Evolutionary conservation across 306 rosid species (phyloP).

Genomic region (Sindora glabra): DNA sequence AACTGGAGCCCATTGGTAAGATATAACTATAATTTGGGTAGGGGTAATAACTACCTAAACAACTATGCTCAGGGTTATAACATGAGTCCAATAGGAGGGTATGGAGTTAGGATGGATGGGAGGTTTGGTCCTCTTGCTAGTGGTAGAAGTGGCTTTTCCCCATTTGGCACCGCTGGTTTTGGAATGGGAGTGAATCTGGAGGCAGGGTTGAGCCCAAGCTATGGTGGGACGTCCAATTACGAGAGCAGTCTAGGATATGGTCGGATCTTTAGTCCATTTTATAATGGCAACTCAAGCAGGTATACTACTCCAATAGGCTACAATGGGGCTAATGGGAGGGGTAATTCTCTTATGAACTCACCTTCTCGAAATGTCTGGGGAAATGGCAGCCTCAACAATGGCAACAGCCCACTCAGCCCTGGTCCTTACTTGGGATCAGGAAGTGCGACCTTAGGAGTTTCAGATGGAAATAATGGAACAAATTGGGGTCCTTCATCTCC

Average conservation of each 20-base stretch:
- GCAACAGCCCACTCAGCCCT: slow-evolving; percentile 35
- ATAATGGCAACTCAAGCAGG: slow-evolving; percentile 61
- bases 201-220: slow-evolving; percentile 64
- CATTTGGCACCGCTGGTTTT: slow-evolving; percentile 57
- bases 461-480: slow-evolving; percentile 51
- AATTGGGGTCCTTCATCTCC: slow-evolving; percentile 56
- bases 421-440: slow-evolving; percentile 61
- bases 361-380: slow-evolving; percentile 83
- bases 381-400: slow-evolving; percentile 50
- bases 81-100: slow-evolving; percentile 77
- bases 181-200: slow-evolving; percentile 79
- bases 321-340: slow-evolving; percentile 55
- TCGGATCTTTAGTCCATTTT: slow-evolving; percentile 58
- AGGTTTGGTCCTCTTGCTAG: slow-evolving; percentile 70
- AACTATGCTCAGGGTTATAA: slow-evolving; percentile 70
- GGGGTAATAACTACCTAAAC: slow-evolving; percentile 57
- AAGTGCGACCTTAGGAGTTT: slow-evolving; percentile 60
- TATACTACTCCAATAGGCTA: slow-evolving; percentile 68
- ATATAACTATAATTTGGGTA: slow-evolving; percentile 57
- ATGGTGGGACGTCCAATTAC: slow-evolving; percentile 55
- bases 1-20: slow-evolving; percentile 65
- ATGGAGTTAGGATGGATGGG: slow-evolving; percentile 78
- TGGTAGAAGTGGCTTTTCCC: slow-evolving; percentile 67
- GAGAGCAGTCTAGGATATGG: slow-evolving; percentile 73
- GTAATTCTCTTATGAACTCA: slow-evolving; percentile 55